Evolutionary conservation across 345 rosid species (phyloP), one percentile per base, ranked within the genome.

Genomic region (Noccaea bulbosa): DNA sequence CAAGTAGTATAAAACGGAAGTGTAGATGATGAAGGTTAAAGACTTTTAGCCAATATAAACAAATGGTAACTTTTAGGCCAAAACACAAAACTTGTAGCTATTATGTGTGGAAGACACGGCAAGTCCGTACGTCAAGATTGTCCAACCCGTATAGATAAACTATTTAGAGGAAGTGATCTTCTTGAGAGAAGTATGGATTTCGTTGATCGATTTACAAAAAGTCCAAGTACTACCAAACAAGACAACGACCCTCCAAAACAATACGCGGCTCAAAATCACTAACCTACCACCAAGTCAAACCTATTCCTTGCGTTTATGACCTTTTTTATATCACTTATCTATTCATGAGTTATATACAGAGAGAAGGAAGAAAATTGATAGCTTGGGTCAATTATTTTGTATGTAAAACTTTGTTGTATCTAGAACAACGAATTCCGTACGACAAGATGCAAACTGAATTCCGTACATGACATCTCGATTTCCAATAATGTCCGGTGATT

Each of bases 121-220:
- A 55, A 55, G 61, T 65, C 30, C 71, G 67, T 73, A 73, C 72
- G 77, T 73, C 71, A 73, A 73, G 14, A 4, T 59, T 73, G 72
- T 57, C 72, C 67, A 57, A 65, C 32, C 44, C 46, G 24, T 43
- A 32, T 53, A 12, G 17, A 34, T 52, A 49, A 9, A 59, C 30
- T 3, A 8, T 52, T 38, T 20, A 68, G 35, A 54, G 34, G 37
- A 64, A 55, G 38, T 37, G 39, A 40, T 55, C 58, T 35, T 65
- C 33, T 15, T 73, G n/a, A n/a, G 57, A 4, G 14, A 33, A 65
- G 11, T n/a, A 40, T 62, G 37, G 55, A 62, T 32, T 70, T 51
- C 30, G 30, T 27, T 34, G 30, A 24, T 44, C 8, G 39, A 34
- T 34, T 34, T 24, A 46, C 11, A 30, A 71, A 55, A 73, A 71